Evolutionary conservation across 1,139 yeast species (phyloP).

Genomic region (Arxiozyma heterogenica): DNA sequence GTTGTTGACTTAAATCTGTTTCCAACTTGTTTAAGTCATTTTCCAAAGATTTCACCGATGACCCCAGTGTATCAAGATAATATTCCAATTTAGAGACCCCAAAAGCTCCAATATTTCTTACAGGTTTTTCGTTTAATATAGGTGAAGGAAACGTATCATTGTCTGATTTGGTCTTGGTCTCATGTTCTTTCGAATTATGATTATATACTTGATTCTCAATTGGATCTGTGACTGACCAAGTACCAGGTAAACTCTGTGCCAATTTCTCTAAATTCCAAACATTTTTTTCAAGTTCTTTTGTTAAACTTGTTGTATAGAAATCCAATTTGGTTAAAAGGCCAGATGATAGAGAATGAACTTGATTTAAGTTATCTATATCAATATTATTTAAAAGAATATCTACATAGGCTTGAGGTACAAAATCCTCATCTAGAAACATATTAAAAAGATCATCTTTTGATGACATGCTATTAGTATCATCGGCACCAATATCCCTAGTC

Average conservation of each 20-base stretch:
- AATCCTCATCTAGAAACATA: conserved; percentile 42
- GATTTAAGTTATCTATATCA: conserved; percentile 17
- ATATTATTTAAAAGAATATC: conserved; percentile 37
- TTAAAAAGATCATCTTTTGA: conserved; percentile 31
- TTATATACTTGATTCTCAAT: not conserved
- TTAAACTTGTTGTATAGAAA: conserved; percentile 49
- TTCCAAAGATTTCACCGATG: conserved; percentile 47
- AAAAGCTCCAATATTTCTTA: not conserved
- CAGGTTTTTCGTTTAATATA: not conserved
- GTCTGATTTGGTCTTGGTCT: not conserved
- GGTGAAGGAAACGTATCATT: not conserved
- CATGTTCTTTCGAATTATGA: not conserved
- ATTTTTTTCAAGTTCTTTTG: conserved; percentile 42
- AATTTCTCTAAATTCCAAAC: conserved; percentile 37
- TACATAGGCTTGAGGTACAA: conserved; percentile 42
- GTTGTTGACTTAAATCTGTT: conserved; percentile 20
- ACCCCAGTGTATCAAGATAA: conserved; percentile 49
- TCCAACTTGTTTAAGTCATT: conserved; percentile 38
- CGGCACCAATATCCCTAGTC: not conserved
- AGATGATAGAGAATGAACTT: conserved; percentile 34
- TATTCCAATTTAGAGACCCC: conserved; percentile 48
- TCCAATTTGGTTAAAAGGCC: conserved; percentile 50
- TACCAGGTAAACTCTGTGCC: conserved; percentile 24
- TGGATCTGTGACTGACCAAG: conserved; percentile 13
- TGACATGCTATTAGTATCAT: not conserved